Percentiles rank a stretch among this genome's conserved stretches.
These are phyloP conservation scores for Lepraria neglecta DNA, from an alignment of 495 filamentous ascomycete species.

Conservation along the genomic window DNA sequence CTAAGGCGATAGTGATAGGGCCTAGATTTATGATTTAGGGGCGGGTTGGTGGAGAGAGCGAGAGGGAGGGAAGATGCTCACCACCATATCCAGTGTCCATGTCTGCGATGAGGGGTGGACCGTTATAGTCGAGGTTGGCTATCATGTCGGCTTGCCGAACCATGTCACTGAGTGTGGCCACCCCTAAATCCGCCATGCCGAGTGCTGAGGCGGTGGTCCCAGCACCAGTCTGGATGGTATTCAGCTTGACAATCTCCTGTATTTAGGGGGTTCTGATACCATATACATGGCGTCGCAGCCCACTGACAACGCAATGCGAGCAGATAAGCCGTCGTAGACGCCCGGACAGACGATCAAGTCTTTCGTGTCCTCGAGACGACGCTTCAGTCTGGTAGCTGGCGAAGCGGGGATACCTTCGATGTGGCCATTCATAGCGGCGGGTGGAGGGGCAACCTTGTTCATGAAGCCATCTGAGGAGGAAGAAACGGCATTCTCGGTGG, in stretches of 20 bases:
- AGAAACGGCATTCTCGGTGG: too few relatives aligned
- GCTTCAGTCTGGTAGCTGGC: too few relatives aligned
- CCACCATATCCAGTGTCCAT: slow-evolving; percentile 62
- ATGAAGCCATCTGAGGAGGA: too few relatives aligned
- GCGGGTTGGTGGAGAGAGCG: too few relatives aligned
- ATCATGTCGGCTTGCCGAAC: slow-evolving; percentile 58
- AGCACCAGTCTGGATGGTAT: slow-evolving; percentile 46
- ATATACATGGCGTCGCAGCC: slow-evolving; percentile 62
- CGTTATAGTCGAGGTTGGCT: slow-evolving; percentile 50
- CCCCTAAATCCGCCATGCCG: slow-evolving; percentile 60
- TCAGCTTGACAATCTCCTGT: too few relatives aligned
- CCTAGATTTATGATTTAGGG: too few relatives aligned
- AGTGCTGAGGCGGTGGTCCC: slow-evolving; percentile 58
- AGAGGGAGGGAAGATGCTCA: slow-evolving; percentile 11
- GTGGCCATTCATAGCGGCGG: too few relatives aligned
- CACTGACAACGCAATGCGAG: slow-evolving; percentile 52
- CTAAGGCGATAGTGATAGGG: slow-evolving; percentile 55
- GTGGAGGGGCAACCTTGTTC: too few relatives aligned
- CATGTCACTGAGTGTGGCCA: slow-evolving; percentile 60
- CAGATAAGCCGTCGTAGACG: slow-evolving; percentile 66
- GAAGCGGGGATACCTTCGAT: too few relatives aligned
- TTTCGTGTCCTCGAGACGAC: too few relatives aligned
- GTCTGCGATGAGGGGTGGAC: slow-evolving; percentile 59
- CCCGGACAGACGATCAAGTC: slow-evolving; percentile 38
- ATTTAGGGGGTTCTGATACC: slow-evolving; percentile 19